A percentile compares a stretch with the other conserved stretches of the same genome.
phyloP scores from a whole-genome alignment of 2,329 filamentous ascomycete genomes.

The Paraphaeosphaeria minitans region DNA sequence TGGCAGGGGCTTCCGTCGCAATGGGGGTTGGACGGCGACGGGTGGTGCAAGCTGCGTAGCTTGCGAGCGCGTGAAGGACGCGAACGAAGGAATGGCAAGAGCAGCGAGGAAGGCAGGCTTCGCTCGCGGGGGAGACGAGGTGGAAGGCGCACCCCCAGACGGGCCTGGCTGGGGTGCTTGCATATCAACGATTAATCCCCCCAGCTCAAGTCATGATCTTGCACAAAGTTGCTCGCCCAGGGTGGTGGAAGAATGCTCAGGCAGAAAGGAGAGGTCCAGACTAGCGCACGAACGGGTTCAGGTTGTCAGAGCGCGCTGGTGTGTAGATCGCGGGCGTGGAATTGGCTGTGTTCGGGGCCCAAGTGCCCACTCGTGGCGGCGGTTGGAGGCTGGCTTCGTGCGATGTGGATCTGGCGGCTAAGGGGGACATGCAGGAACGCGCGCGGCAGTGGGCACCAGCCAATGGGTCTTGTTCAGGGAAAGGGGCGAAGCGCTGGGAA shows the following conservation, averaged over 20 bases:
- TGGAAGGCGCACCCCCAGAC: constrained; percentile 30
- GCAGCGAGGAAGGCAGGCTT: constrained; percentile 46
- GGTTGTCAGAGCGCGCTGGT: constrained; percentile 28
- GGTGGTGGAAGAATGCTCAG: constrained; percentile 30
- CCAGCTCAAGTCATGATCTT: constrained; percentile 38
- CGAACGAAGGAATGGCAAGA: constrained; percentile 51
- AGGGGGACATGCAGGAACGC: constrained; percentile 36
- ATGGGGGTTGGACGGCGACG: constrained; percentile 43
- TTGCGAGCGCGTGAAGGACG: constrained; percentile 49
- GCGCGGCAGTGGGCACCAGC: constrained; percentile 8
- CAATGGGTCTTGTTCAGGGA: constrained; percentile 18
- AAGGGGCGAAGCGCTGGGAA: constrained; percentile 9
- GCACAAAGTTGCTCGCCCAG: constrained; percentile 39
- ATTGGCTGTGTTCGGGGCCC: constrained; percentile 37
- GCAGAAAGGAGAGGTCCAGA: constrained; percentile 40
- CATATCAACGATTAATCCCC: constrained; percentile 38
- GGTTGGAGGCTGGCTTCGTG: constrained; percentile 29
- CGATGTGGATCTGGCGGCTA: constrained; percentile 25
- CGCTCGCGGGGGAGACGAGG: constrained; percentile 33
- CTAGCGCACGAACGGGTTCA: constrained; percentile 29
- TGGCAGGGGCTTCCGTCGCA: constrained; percentile 62
- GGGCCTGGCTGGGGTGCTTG: constrained; percentile 30
- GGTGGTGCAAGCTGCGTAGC: constrained; percentile 48
- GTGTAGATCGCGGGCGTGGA: constrained; percentile 35
- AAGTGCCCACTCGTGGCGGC: constrained; percentile 13